Evolutionary conservation across 2,329 filamentous ascomycete species (phyloP), one percentile per base, ranked within the genome.

Genomic region (Albifimbria verrucaria): DNA sequence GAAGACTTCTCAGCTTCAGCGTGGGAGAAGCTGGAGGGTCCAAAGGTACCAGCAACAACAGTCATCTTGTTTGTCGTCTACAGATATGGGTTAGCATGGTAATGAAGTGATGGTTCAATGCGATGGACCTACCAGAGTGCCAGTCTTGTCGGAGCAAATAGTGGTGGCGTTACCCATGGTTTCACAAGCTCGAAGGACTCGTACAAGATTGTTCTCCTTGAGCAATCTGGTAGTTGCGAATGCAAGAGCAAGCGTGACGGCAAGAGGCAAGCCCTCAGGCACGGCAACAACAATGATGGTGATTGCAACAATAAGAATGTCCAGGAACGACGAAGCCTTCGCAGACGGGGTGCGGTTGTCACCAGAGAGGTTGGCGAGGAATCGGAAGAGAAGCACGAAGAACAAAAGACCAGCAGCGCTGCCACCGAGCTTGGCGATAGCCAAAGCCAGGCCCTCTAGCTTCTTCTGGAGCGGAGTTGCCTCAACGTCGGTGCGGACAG

Each of bases 341-440:
- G 80, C 71, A 0, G 82, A 75, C 2, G 83, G 72, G 0, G 73
- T 70, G 0, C 59, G 65, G 21, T 59, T 43, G 61, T 81, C 84
- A 32, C 72, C 62, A 5, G 80, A 79, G 7, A 93, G 77, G 17
- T 78, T 70, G 28, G 80, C 86, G 22, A 90, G 74, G 65, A 92
- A 93, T 63, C 89, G 86, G 74, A 93, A 89, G 62, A 92, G 83
- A 12, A 92, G 76, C 22, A 91, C 87, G 50, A 91, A 72, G 66
- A 94, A 93, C 20, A 93, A 77, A 7, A 92, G 70, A 15, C 89
- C 69, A 44, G 89, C 89, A 26, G 89, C 86, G 52, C 82, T 83
- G 60, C 87, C 83, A 24, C 80, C 81, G 23, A 69, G 55, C 55
- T 68, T 72, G n/a, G 71, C 71, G 48, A 72, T 72, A 39, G 59